Base-by-base conservation (phyloP, 345 rosid genomes). In the Rhodomyrtus tomentosa region DNA sequence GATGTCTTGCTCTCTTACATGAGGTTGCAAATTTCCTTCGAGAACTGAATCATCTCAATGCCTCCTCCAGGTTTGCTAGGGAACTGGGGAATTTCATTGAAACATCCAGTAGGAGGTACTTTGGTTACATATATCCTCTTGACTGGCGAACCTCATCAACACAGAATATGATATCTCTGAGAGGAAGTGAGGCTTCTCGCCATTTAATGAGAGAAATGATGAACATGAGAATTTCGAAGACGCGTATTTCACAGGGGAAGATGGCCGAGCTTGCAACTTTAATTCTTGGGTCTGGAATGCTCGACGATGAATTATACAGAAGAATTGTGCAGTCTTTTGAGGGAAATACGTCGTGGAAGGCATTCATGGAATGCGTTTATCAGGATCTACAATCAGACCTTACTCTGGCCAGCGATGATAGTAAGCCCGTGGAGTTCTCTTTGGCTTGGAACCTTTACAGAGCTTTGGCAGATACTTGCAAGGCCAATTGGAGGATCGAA, bases 231-330 rank as follows among this genome's bases (percentile, higher is more conserved):
- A 53, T 81, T 81, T 73, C 38, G 24, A 80, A 51, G 22, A 58
- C 81, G 11, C 55, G 36, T 5, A 27, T 90, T 36, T 87, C 93
- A 9, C 87, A 88, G 85, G 89, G 91, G 54, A 84, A 82, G 58
- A 83, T 86, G 68, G 95, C 93, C 45, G 84, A 62, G 51, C 40
- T 90, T 72, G 87, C 81, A 21, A 42, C 85, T 82, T 59, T 87
- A 10, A 84, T 91, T 88, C 91, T 93, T 83, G 92, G 93, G 16
- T 89, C 93, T 27, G 82, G 85, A 42, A 62, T 82, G 62, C 68
- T 88, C 7, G 14, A 21, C 2, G 21, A 49, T 27, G 88, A 56
- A 42, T 73, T 84, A 3, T 85, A 62, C 83, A 21, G 2, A 79
- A 84, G 81, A 40, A 84, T 86, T 45, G 53, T 25, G 7, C 36